Evolutionary conservation across 2,329 filamentous ascomycete species (phyloP), one percentile per base, ranked within the genome.

Genomic region (Aaosphaeria arxii): DNA sequence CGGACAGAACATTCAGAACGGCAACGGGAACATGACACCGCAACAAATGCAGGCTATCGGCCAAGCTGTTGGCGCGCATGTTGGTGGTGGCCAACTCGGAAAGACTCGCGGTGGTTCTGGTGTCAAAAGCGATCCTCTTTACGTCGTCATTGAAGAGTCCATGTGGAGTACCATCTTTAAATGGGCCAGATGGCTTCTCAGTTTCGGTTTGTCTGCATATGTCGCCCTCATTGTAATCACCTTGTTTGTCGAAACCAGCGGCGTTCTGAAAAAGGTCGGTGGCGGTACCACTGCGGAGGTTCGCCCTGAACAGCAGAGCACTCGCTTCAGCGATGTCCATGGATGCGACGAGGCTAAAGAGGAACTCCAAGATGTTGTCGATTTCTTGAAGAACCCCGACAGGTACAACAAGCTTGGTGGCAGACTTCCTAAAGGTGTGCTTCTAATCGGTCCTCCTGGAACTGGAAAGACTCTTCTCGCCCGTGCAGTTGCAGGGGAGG

Each of bases 311-410:
- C 86, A 91, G 60, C 94, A 99, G 69, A 96, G 83, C 49, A 91
- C 91, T 17, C 85, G 89, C 42, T 99, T 99, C 74, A 81, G 80
- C 49, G 94, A 99, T 67, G 94, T 99, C 5, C 94, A 99, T 67
- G 94, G 94, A 45, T 97, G 92, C 58, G 91, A 97, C 55, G 95
- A 99, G 72, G 94, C 94, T 55, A 99, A 97, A 75, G 95, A 99
- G 62, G 94, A 99, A 71, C 82, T 99, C 4, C 89, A 95, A 71
- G 94, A 99, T 71, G 84, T 99, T 45, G 92, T 99, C 42, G 94
- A 99, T 61, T 99, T 99, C 62, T 74, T 99, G 57, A 88, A 91
- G 71, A 91, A 92, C 68, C 95, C 94, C 0, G 89, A 95, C 7
- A 89, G 88, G 64, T 99, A 97, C 74, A 91, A 88, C 42, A 89